Evolutionary conservation across 2,329 filamentous ascomycete species (phyloP).

Genomic region (Colletotrichum echinochloae): DNA sequence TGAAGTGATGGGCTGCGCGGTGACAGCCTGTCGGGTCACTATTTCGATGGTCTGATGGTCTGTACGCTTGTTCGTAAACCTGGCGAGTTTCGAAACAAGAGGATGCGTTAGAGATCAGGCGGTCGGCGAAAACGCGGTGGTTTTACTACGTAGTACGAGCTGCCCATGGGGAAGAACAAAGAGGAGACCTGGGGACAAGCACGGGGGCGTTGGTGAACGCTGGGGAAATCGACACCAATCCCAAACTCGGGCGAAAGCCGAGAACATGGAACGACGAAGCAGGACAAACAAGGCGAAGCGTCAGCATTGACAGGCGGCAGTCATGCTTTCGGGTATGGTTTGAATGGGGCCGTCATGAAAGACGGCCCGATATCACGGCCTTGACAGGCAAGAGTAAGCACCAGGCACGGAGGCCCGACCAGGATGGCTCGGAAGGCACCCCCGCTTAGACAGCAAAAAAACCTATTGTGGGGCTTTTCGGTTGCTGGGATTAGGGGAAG

Average conservation of each 20-base stretch:
- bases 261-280: conserved; percentile 14
- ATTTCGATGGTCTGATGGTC: conserved; percentile 2
- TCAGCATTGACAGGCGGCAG: conserved; percentile 10
- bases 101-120: conserved; percentile 20
- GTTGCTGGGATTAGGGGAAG: background rate
- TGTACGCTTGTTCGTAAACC: conserved; percentile 18
- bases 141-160: conserved; percentile 24
- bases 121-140: conserved; percentile 35
- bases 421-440: conserved; percentile 30
- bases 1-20: conserved; percentile 23
- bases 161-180: conserved; percentile 41
- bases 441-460: conserved; percentile 8
- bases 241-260: conserved; percentile 37
- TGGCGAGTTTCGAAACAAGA: conserved; percentile 7
- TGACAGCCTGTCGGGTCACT: conserved; percentile 9
- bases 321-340: conserved; percentile 28
- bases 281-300: conserved; percentile 22
- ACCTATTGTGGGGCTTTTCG: background rate
- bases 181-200: conserved; percentile 16
- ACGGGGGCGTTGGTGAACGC: conserved; percentile 6
- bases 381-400: conserved; percentile 37
- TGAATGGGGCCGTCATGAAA: conserved; percentile 39
- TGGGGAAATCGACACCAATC: conserved; percentile 23
- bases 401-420: conserved; percentile 28
- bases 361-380: conserved; percentile 39